A percentile compares a stretch with the other conserved stretches of the same genome.
phyloP scores from a whole-genome alignment of 345 rosid genomes.

The Clausena lansium region DNA sequence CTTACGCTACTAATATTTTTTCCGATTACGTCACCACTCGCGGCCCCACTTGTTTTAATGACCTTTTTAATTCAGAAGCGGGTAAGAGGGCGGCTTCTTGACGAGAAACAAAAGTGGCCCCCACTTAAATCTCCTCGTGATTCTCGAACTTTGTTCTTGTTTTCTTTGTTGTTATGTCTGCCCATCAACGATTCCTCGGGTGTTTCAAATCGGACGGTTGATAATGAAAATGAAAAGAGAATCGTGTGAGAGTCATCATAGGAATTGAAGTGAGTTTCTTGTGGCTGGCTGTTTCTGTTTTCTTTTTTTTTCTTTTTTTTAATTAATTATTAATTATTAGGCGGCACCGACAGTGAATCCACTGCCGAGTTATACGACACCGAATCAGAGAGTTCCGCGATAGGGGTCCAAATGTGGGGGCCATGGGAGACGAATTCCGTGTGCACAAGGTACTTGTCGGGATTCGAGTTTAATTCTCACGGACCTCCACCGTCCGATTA shows the following conservation, averaged over 20 bases:
- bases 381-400: conserved; percentile 31
- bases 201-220: conserved; percentile 22
- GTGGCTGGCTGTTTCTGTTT: not conserved
- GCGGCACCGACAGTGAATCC: conserved; percentile 61
- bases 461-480: conserved; percentile 55
- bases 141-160: conserved; percentile 19
- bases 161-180: not conserved
- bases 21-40: conserved; percentile 19
- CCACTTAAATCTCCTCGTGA: conserved; percentile 37
- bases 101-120: conserved; percentile 31
- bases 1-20: conserved; percentile 10
- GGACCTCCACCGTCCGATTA: conserved; percentile 42
- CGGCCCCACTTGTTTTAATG: conserved; percentile 8
- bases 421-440: conserved; percentile 30
- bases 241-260: not conserved
- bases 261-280: not conserved
- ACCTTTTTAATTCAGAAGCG: not conserved
- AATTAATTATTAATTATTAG: conserved; percentile 3
- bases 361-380: conserved; percentile 14
- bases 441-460: conserved; percentile 66
- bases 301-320: not conserved
- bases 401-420: conserved; percentile 16
- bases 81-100: conserved; percentile 27
- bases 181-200: not conserved
- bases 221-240: not conserved